Evolutionary conservation across 495 filamentous ascomycete genomes (phyloP), one percentile per base, ranked within the genome.

Genomic region (Patellaria atrata): DNA sequence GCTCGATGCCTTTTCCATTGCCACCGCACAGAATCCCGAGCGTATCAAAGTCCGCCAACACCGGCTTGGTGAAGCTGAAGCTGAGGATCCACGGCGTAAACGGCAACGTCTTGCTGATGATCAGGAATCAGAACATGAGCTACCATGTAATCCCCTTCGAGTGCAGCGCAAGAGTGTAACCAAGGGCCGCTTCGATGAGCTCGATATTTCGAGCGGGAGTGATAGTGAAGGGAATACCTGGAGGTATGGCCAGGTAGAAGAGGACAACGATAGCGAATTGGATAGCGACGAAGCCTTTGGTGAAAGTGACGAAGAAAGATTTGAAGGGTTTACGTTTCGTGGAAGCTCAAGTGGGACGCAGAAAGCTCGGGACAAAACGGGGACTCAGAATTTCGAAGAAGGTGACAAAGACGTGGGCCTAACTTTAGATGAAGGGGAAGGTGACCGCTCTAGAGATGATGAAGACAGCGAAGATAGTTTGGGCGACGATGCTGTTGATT

Each of bases 211-310:
- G 22, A 51, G 53, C 27, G 82, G 82, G 2, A 82, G 75, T 35
- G 87, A 94, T 49, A 82, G 77, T 35, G 83, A 93, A 41, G 86
- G 84, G 13, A 78, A 89, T 55, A 68, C 81, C 46, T 97, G 89
- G 89, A 77, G 67, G 43, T 53, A 91, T 23, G 82, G 82, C 30
- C 67, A 80, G 38, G 74, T 75, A 12, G 73, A 68, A 30, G 48
- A 46, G 10, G 58, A 59, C 29, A 49, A 50, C 15, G 58, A 59
- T 32, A 51, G 45, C n/a, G 55, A 79, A 65, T 37, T 96, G 30
- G 84, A 96, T 52, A 84, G 77, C 43, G 87, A 94, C 39, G 87
- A 94, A 51, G 87, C 87, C 21, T 79, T 94, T 64, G 87, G 85
- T 6, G 77, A 72, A 57, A 36, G 66, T 58, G 28, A 75, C 60